phyloP scores from a whole-genome alignment of 805 yeast species.

The Hanseniaspora lachancei region DNA sequence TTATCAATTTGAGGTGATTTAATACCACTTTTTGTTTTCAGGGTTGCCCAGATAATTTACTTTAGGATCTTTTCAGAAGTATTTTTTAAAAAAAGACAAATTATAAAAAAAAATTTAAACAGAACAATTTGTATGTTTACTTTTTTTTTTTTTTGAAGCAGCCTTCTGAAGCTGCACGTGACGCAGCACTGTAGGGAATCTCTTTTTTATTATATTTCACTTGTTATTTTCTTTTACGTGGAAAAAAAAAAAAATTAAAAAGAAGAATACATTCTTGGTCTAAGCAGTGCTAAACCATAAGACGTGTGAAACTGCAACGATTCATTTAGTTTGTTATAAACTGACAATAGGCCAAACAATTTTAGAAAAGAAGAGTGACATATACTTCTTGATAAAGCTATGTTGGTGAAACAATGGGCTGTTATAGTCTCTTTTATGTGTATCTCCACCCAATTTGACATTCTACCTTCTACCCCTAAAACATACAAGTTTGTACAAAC shows the following conservation, averaged over 20 bases:
- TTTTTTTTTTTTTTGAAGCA: no score
- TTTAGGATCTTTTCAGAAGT: background rate
- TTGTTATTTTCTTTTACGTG: no score
- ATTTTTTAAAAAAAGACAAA: background rate
- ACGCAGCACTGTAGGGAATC: background rate
- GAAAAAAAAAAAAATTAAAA: no score
- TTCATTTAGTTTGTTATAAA: no score
- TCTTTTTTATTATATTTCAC: background rate
- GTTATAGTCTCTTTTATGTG: background rate
- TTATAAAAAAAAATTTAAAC: background rate
- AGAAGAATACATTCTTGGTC: background rate
- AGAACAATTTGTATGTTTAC: background rate
- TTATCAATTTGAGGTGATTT: background rate
- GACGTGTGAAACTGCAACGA: no score
- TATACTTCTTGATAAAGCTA: background rate
- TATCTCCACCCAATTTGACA: constrained; percentile 39
- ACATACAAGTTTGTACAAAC: constrained; percentile 39
- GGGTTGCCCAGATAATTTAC: no score
- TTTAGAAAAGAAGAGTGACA: no score
- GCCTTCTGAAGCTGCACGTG: no score
- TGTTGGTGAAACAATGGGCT: background rate
- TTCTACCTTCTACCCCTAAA: constrained; percentile 95
- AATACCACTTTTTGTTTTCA: background rate
- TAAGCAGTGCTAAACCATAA: background rate
- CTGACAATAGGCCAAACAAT: no score